Evolutionary conservation across 805 yeast species (phyloP).

Genomic region (Metschnikowia similis): DNA sequence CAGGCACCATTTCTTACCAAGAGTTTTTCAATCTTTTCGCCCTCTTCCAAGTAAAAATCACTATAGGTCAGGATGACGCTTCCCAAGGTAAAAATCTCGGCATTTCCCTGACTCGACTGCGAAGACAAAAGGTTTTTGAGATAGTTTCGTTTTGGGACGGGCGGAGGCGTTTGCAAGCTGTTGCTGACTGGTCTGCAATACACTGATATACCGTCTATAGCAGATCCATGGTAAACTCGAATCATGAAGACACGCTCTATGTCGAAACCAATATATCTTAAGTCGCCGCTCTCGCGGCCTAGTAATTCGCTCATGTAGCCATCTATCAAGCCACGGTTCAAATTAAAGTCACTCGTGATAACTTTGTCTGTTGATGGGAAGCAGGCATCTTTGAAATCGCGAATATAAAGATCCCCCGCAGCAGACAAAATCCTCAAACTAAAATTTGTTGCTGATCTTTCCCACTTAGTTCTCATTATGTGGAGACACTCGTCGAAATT

Average conservation of each 20-base stretch:
- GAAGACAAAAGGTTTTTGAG: neutral
- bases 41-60: constrained; percentile 52
- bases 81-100: constrained; percentile 39
- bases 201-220: constrained; percentile 78
- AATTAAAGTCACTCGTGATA: constrained; percentile 37
- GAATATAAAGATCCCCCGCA: constrained; percentile 60
- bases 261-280: constrained; percentile 24
- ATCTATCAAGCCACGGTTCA: constrained; percentile 33
- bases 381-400: constrained; percentile 39
- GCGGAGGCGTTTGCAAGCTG: constrained; percentile 25
- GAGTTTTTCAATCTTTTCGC: constrained; percentile 59
- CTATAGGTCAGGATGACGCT: constrained; percentile 48
- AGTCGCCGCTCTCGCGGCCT: constrained; percentile 24
- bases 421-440: constrained; percentile 51
- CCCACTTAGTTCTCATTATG: constrained; percentile 24
- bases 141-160: constrained; percentile 46
- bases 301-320: constrained; percentile 38
- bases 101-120: too few relatives aligned
- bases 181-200: constrained; percentile 16
- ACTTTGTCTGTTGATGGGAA: constrained; percentile 16
- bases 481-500: constrained; percentile 39
- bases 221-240: constrained; percentile 67
- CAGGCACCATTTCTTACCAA: constrained; percentile 74
- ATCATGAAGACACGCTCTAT: constrained; percentile 44
- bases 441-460: constrained; percentile 30